phyloP scores from a whole-genome alignment of 2,329 filamentous ascomycete species.

The Fusarium xylarioides region DNA sequence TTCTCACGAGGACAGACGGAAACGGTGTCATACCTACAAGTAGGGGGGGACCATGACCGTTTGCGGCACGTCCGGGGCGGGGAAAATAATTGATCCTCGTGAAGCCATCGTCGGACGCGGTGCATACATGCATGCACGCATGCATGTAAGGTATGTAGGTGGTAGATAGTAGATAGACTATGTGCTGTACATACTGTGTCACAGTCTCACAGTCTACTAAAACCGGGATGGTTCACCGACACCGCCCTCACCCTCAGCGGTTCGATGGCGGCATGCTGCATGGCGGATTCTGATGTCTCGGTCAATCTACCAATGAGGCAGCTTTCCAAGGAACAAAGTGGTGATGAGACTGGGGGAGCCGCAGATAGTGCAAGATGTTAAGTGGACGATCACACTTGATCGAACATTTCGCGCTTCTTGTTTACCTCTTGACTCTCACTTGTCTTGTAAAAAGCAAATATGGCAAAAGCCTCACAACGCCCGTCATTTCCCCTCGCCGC shows the following conservation, averaged over 20 bases:
- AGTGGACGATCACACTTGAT: constrained; percentile 43
- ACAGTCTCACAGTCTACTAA: constrained; percentile 39
- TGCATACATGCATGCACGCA: constrained; percentile 6
- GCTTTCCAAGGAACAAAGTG: constrained; percentile 39
- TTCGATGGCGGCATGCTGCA: constrained; percentile 43
- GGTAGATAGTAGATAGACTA: not conserved
- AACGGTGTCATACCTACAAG: constrained; percentile 42
- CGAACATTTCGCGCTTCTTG: constrained; percentile 41
- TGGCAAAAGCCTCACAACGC: constrained; percentile 18
- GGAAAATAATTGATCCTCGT: constrained; percentile 42
- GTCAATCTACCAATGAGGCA: constrained; percentile 39
- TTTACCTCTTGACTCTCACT: constrained; percentile 21
- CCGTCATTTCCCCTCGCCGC: constrained; percentile 8
- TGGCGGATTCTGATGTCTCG: constrained; percentile 36
- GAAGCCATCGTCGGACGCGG: constrained; percentile 42
- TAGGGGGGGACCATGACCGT: constrained; percentile 39
- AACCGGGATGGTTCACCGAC: constrained; percentile 43
- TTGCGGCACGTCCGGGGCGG: constrained; percentile 41
- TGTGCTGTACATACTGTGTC: constrained; percentile 38
- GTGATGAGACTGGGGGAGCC: constrained; percentile 45
- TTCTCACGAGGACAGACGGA: constrained; percentile 42
- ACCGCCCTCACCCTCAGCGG: constrained; percentile 42
- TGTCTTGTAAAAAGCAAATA: constrained; percentile 35
- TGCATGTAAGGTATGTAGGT: not conserved
- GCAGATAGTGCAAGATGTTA: constrained; percentile 43